Percentiles rank a stretch among this genome's conserved stretches.
Conservation (phyloP, 495 filamentous ascomycete genomes). For the Physcia stellaris region DNA sequence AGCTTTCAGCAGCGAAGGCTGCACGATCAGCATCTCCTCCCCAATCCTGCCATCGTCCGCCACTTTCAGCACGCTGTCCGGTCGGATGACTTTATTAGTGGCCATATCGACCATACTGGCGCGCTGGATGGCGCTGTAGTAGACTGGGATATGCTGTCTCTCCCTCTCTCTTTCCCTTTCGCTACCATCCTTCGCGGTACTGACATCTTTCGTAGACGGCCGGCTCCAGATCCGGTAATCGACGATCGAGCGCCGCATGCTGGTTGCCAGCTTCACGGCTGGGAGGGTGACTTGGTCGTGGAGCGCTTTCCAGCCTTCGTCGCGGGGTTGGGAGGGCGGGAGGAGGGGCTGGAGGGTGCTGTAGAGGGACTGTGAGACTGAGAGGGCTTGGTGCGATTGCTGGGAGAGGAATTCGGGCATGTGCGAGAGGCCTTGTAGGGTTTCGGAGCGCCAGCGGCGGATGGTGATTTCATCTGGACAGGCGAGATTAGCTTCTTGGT, state of each 20-base stretch:
- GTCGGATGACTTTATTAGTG: conserved; percentile 10
- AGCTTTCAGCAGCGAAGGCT: not conserved
- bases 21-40: conserved; percentile 10
- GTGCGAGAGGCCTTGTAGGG: conserved; percentile 9
- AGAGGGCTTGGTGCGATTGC: conserved; percentile 6
- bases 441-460: conserved; percentile 12
- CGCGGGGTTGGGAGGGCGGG: not conserved
- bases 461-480: conserved; percentile 9
- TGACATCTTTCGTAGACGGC: not conserved
- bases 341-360: conserved; percentile 7
- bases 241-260: conserved; percentile 9
- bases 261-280: conserved; percentile 4
- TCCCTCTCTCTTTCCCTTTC: no score
- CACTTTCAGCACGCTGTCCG: conserved; percentile 9
- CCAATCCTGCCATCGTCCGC: conserved; percentile 13
- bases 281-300: conserved; percentile 8
- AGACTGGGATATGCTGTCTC: no score
- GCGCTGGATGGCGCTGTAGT: conserved; percentile 6
- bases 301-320: conserved; percentile 1
- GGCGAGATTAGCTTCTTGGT: not conserved
- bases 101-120: conserved; percentile 8
- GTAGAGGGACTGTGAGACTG: conserved; percentile 6
- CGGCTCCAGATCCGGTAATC: conserved; percentile 7
- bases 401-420: conserved; percentile 7
- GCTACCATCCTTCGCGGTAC: not conserved